phyloP scores from a whole-genome alignment of 257 asterid genomes.

The Petunia axillaris region DNA sequence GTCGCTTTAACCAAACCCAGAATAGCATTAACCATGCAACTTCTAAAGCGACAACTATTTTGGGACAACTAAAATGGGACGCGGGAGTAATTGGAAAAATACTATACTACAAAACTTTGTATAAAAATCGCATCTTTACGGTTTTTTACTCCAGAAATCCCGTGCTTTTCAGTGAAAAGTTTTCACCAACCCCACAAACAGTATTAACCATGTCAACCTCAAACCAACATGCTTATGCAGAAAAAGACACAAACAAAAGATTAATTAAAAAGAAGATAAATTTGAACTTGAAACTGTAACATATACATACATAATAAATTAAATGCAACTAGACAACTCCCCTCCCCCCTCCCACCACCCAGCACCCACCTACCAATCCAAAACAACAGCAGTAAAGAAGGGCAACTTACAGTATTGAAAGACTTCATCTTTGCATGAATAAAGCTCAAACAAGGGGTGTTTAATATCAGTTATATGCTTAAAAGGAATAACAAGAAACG shows the following conservation, averaged over 20 bases:
- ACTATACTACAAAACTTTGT: too few species aligned
- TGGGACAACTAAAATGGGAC: too few species aligned
- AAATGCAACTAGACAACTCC: not conserved
- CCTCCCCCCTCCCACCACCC: not conserved
- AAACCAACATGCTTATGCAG: not conserved
- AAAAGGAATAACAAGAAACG: not conserved
- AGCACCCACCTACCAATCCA: not conserved
- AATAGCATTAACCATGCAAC: too few species aligned
- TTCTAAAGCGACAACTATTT: too few species aligned
- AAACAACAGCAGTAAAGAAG: not conserved
- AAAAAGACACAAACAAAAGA: conserved; percentile 18
- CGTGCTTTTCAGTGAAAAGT: not conserved
- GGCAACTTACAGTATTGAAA: conserved; percentile 42
- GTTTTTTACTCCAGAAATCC: not conserved
- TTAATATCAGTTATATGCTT: conserved; percentile 12
- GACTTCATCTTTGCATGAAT: conserved; percentile 48
- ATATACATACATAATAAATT: not conserved
- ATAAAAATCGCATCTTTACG: not conserved
- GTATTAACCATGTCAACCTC: conserved; percentile 18
- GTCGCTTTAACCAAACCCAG: too few species aligned
- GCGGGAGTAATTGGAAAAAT: too few species aligned
- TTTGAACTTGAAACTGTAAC: conserved; percentile 1
- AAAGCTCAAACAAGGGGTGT: not conserved
- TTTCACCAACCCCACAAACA: conserved; percentile 10
- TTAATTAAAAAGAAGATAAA: not conserved